These are phyloP conservation scores for Chamaecrista fasciculata DNA, from an alignment of 306 rosid genomes.

Conservation along the genomic window DNA sequence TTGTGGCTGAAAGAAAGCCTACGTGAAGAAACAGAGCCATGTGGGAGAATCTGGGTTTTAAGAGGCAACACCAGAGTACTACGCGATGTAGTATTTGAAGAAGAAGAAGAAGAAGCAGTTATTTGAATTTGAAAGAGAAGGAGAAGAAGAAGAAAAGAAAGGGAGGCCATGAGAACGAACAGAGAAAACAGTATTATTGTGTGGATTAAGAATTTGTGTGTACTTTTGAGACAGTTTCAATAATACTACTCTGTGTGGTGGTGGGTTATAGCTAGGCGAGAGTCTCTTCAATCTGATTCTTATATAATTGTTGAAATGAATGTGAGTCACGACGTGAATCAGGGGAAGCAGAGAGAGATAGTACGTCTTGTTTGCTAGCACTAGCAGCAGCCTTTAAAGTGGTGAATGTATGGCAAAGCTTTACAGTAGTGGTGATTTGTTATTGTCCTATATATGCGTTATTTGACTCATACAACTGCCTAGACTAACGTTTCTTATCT, in stretches of 20 bases:
- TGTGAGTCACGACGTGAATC: conserved; percentile 27
- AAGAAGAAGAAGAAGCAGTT: conserved; percentile 1
- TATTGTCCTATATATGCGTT: too few relatives aligned
- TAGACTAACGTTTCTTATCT: too few relatives aligned
- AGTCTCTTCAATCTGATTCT: not conserved
- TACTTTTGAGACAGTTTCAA: not conserved
- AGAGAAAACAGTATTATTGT: too few relatives aligned
- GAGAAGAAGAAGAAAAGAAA: conserved; percentile 14
- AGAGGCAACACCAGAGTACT: conserved; percentile 49
- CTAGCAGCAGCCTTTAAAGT: conserved; percentile 23
- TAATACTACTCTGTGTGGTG: too few relatives aligned
- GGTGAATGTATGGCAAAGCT: conserved; percentile 13
- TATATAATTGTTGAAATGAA: conserved; percentile 29
- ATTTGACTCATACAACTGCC: too few relatives aligned
- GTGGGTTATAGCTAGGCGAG: not conserved
- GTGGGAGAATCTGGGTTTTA: conserved; percentile 47
- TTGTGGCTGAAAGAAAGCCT: conserved; percentile 69
- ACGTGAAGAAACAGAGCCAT: conserved; percentile 35
- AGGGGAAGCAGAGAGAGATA: conserved; percentile 14
- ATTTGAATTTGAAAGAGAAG: conserved; percentile 27
- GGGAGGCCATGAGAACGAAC: conserved; percentile 18
- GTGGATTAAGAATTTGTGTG: conserved; percentile 7
- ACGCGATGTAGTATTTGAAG: too few relatives aligned
- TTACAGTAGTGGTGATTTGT: not conserved
- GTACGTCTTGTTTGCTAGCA: conserved; percentile 14